Percentiles rank a stretch among this genome's conserved stretches.
Evolutionary conservation across 1,284 basidiomycete species (phyloP).

Genomic region (Peniophora sp.): DNA sequence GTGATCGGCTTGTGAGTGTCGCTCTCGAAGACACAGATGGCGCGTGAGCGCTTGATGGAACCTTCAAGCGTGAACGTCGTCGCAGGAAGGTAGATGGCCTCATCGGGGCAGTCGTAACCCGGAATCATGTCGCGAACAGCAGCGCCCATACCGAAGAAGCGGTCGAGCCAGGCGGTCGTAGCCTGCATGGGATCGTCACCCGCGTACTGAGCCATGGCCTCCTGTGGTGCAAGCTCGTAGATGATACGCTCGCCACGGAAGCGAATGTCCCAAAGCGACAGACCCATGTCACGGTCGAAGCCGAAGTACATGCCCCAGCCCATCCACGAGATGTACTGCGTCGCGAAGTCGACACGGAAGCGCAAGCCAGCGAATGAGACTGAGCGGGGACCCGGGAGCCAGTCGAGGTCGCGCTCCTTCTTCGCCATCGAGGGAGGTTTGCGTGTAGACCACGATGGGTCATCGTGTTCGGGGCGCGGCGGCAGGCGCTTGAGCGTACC

Average conservation of each 20-base stretch:
- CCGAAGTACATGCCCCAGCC: constrained; percentile 54
- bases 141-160: constrained; percentile 53
- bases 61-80: constrained; percentile 41
- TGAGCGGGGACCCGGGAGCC: constrained; percentile 52
- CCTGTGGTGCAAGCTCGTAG: constrained; percentile 58
- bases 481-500: constrained; percentile 41
- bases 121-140: constrained; percentile 48
- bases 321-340: constrained; percentile 59
- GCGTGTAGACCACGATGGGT: constrained; percentile 39
- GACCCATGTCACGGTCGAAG: constrained; percentile 60
- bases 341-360: constrained; percentile 44
- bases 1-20: constrained; percentile 50
- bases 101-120: constrained; percentile 60
- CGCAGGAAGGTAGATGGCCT: constrained; percentile 51
- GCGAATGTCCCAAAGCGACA: constrained; percentile 59
- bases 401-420: constrained; percentile 44
- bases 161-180: constrained; percentile 57
- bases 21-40: constrained; percentile 60
- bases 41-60: constrained; percentile 35
- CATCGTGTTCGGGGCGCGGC: constrained; percentile 22
- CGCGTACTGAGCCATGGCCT: constrained; percentile 57
- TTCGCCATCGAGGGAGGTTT: constrained; percentile 22
- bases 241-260: constrained; percentile 56
- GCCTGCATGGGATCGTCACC: constrained; percentile 61
- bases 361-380: constrained; percentile 52